A percentile compares a stretch with the other conserved stretches of the same genome.
phyloP scores from a whole-genome alignment of 1,139 yeast genomes.

The Geotrichum restrictum region DNA sequence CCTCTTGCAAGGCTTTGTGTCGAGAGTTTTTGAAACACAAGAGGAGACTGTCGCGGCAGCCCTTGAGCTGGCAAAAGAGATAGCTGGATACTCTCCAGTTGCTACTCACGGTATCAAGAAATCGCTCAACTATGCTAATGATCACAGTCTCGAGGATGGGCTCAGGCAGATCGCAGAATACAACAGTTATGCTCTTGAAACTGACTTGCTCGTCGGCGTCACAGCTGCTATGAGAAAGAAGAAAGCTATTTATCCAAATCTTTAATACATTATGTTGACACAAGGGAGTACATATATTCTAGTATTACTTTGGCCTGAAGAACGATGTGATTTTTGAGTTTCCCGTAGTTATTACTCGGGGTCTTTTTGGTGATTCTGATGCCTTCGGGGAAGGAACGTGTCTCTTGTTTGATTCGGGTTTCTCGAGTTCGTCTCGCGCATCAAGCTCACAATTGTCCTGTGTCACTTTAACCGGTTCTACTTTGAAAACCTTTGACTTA shows the following conservation, averaged over 20 bases:
- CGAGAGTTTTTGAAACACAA: slow-evolving; percentile 47
- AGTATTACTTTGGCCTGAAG: slow-evolving; percentile 4
- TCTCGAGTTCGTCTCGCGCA: background rate
- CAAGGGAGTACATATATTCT: background rate
- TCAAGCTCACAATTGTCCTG: background rate
- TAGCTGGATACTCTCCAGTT: slow-evolving; percentile 51
- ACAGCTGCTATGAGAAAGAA: slow-evolving; percentile 33
- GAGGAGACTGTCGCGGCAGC: slow-evolving; percentile 52
- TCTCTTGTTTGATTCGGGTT: background rate
- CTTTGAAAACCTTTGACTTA: no score
- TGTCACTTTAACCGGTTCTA: background rate
- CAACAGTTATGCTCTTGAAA: slow-evolving; percentile 48
- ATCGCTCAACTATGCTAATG: slow-evolving; percentile 51
- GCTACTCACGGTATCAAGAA: slow-evolving; percentile 67
- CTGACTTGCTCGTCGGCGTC: slow-evolving; percentile 36
- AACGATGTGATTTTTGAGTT: slow-evolving; percentile 9
- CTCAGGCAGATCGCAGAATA: slow-evolving; percentile 51
- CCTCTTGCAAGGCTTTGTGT: slow-evolving; percentile 51
- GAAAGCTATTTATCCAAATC: slow-evolving; percentile 34
- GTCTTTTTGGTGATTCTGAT: background rate
- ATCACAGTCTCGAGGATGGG: slow-evolving; percentile 48
- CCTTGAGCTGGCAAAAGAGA: slow-evolving; percentile 48
- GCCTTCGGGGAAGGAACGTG: background rate
- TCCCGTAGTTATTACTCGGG: background rate
- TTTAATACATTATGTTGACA: slow-evolving; percentile 23